phyloP scores from a whole-genome alignment of 2,329 filamentous ascomycete species.

The Clarireedia hainanense region DNA sequence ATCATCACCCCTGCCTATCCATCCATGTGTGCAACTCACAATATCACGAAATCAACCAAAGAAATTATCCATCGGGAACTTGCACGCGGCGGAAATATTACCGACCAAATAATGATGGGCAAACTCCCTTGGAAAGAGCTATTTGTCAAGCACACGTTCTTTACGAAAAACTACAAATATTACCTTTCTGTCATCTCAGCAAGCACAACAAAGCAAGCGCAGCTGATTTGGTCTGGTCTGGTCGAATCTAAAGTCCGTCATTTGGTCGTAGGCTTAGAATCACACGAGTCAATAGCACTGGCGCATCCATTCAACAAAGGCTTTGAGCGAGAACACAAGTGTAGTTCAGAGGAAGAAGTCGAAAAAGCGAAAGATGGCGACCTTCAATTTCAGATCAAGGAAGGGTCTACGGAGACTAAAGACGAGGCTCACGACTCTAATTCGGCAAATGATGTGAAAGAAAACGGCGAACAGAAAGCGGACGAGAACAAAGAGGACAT shows the following conservation, averaged over 20 bases:
- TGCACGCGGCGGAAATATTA: slow-evolving; percentile 66
- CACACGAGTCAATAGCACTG: slow-evolving; percentile 69
- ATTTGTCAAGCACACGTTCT: slow-evolving; percentile 87
- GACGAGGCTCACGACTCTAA: slow-evolving; percentile 37
- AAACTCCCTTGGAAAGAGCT: slow-evolving; percentile 78
- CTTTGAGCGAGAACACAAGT: slow-evolving; percentile 75
- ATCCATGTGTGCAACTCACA: slow-evolving; percentile 96
- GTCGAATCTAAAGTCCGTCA: slow-evolving; percentile 90
- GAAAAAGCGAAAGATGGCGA: slow-evolving; percentile 55
- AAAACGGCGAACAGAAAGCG: slow-evolving; percentile 26
- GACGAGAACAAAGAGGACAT: slow-evolving; percentile 25
- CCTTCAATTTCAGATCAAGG: slow-evolving; percentile 46
- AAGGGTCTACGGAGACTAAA: slow-evolving; percentile 26
- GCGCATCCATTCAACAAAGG: slow-evolving; percentile 92
- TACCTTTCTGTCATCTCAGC: slow-evolving; percentile 84
- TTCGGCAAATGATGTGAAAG: slow-evolving; percentile 33
- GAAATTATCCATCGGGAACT: slow-evolving; percentile 78
- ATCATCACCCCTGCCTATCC: slow-evolving; percentile 97
- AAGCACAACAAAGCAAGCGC: slow-evolving; percentile 74
- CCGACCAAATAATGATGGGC: slow-evolving; percentile 70
- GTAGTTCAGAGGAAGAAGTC: slow-evolving; percentile 51
- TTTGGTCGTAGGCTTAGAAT: slow-evolving; percentile 75
- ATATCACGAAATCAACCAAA: slow-evolving; percentile 81
- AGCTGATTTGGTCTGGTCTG: slow-evolving; percentile 81
- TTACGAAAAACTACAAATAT: slow-evolving; percentile 88